Base-by-base conservation (phyloP, 2,329 filamentous ascomycete genomes). In the Nemania sp. region DNA sequence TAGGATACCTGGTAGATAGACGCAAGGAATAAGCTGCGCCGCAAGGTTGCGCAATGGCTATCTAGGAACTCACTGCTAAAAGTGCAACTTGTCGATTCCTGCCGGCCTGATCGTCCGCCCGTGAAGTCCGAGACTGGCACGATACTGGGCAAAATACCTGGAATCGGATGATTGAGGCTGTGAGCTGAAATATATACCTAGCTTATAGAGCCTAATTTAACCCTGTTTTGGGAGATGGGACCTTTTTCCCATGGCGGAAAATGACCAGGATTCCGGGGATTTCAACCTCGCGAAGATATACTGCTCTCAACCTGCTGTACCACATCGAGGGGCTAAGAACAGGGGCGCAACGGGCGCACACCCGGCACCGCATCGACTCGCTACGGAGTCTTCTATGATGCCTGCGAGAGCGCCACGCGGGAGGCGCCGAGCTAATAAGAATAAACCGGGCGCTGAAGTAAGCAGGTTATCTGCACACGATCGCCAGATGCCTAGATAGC, bases 61-160 rank as follows among this genome's bases (percentile, higher is more conserved):
- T n/a, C n/a, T n/a, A 47, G 27, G 20, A 47, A 56, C 35, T 35
- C 5, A 22, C 29, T 26, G n/a, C 24, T 6, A 53, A 47, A n/a
- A 47, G 35, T 66, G 54, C 51, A 52, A 38, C 22, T 41, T 66
- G 56, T 43, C 29, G 10, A 41, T 27, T 27, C 54, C 38, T 52
- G 47, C 59, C 56, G 43, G 55, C 47, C 55, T 24, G 38, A 32
- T 41, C 52, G 41, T 49, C 52, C 41, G 41, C 61, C 60, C 65
- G 49, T 49, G 51, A 22, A 47, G 41, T 54, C 56, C 66, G 55
- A 61, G 57, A 18, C 35, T 43, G 27, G 54, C 22, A 32, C 27
- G 26, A 64, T 47, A 26, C 6, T 27, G 62, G 66, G 66, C 56
- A 62, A 68, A 68, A 58, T 68, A 58, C 66, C 11, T 68, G 15